Conservation (phyloP, 164 flowering plant species). For the Hamamelis virginiana region DNA sequence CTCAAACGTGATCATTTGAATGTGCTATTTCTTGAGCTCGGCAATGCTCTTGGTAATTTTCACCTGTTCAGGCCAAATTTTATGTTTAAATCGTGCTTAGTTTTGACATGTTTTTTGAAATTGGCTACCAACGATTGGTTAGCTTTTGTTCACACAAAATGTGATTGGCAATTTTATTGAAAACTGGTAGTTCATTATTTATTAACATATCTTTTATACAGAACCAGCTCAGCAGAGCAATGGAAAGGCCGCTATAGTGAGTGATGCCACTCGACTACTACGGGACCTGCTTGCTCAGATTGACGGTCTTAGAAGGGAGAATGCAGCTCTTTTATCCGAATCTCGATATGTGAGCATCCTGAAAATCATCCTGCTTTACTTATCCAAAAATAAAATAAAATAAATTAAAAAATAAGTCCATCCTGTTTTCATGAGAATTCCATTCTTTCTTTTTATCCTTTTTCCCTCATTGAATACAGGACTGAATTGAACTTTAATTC, state of each 20-base stretch:
- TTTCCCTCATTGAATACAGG: too few species aligned
- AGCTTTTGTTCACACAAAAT: neutral
- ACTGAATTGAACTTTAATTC: too few species aligned
- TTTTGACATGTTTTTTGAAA: neutral
- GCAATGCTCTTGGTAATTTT: constrained; percentile 43
- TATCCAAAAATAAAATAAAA: too few species aligned
- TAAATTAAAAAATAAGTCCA: too few species aligned
- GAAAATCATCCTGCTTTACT: neutral
- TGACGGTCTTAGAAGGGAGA: constrained; percentile 51
- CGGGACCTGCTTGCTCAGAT: constrained; percentile 44
- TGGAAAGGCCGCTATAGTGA: constrained; percentile 61
- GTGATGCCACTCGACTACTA: constrained; percentile 45
- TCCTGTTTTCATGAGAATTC: neutral
- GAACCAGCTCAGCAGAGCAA: constrained; percentile 42
- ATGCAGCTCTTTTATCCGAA: constrained; percentile 51
- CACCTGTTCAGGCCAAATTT: neutral
- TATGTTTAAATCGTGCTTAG: neutral
- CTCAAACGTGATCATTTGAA: constrained; percentile 61
- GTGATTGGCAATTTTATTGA: neutral
- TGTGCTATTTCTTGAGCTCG: constrained; percentile 50
- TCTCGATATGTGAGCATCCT: constrained; percentile 54
- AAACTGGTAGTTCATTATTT: neutral
- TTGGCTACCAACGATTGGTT: neutral
- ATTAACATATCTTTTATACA: constrained; percentile 15
- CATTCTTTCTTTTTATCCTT: neutral